Evolutionary conservation across 805 yeast species (phyloP).

Genomic region (Blastobotrys attinorum): DNA sequence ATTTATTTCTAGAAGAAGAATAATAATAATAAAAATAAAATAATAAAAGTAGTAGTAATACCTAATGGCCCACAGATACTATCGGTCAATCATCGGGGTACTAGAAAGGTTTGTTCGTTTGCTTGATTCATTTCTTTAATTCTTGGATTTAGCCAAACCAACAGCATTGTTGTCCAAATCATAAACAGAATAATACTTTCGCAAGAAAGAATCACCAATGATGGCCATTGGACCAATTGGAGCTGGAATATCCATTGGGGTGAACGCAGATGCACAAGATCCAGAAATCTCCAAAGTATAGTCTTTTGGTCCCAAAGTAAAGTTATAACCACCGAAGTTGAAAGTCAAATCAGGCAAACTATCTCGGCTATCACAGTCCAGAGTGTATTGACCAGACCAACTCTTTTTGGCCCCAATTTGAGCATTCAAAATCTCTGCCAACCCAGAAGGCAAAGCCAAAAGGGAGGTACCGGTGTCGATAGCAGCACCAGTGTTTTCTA

Average conservation of each 20-base stretch:
- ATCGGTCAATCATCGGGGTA: too few species aligned
- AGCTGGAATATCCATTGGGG: slow-evolving; percentile 95
- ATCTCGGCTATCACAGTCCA: slow-evolving; percentile 84
- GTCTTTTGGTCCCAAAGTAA: slow-evolving; percentile 82
- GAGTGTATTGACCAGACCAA: slow-evolving; percentile 94
- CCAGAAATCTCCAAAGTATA: slow-evolving; percentile 93
- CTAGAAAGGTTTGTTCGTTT: not conserved
- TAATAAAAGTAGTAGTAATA: too few species aligned
- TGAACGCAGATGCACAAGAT: slow-evolving; percentile 91
- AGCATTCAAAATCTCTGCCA: slow-evolving; percentile 91
- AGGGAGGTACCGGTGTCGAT: slow-evolving; percentile 98
- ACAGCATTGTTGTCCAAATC: slow-evolving; percentile 88
- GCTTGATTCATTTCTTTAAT: not conserved
- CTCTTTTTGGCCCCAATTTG: slow-evolving; percentile 96
- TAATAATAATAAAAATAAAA: too few species aligned
- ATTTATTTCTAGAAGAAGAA: too few species aligned
- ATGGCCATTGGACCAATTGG: slow-evolving; percentile 96
- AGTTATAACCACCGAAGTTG: slow-evolving; percentile 83
- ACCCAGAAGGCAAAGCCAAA: slow-evolving; percentile 87
- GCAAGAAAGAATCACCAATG: slow-evolving; percentile 94
- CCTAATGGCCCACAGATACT: too few species aligned
- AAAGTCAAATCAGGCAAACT: slow-evolving; percentile 86
- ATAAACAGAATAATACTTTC: slow-evolving; percentile 89
- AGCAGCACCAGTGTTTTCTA: slow-evolving; percentile 86
- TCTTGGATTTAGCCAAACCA: slow-evolving; percentile 72